Percentiles rank a stretch among this genome's conserved stretches.
Conservation (phyloP, 2,329 filamentous ascomycete species). For the Colletotrichum graminicola region DNA sequence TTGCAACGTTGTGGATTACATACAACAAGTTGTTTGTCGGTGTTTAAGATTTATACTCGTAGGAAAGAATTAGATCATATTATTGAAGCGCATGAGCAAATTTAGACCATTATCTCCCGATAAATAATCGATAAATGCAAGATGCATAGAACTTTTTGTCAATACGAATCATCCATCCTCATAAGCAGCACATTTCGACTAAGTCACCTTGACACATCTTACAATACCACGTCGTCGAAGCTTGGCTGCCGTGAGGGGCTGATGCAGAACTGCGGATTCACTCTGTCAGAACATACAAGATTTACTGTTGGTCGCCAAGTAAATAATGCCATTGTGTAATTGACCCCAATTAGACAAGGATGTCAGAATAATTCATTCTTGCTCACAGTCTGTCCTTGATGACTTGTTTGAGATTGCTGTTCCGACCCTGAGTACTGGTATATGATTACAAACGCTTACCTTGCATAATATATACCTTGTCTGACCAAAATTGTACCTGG, state of each 20-base stretch:
- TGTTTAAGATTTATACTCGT: not conserved
- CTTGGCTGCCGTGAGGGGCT: not conserved
- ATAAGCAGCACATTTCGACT: not conserved
- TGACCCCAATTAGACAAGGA: no score
- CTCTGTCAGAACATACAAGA: no score
- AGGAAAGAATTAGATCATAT: not conserved
- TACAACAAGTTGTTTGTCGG: not conserved
- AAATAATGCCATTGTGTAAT: no score
- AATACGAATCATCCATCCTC: conserved; percentile 1
- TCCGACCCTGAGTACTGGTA: not conserved
- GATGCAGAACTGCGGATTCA: no score
- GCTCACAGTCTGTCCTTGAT: no score
- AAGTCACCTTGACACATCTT: no score
- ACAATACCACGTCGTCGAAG: not conserved
- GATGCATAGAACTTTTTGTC: not conserved
- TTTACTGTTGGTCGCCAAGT: no score
- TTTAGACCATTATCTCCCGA: not conserved
- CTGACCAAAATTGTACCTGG: no score
- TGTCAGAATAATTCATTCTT: no score
- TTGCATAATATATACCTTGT: not conserved
- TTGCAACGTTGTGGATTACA: not conserved
- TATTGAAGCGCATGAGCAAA: not conserved
- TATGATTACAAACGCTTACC: not conserved
- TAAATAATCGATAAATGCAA: not conserved
- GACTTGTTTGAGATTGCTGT: not conserved